Conservation (phyloP, 345 rosid genomes). For the Brassica cretica region DNA sequence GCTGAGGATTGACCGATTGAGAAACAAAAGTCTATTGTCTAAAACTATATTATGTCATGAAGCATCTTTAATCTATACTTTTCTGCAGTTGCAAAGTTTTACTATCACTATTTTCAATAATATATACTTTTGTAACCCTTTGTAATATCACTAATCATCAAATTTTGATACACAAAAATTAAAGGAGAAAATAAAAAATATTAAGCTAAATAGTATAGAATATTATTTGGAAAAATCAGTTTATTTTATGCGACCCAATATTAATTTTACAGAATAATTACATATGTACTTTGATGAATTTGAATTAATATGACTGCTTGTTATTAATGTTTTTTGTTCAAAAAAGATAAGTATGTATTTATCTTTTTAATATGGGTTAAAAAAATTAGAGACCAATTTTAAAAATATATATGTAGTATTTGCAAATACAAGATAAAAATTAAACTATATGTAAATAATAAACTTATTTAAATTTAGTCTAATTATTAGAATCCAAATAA, state of each 20-base stretch:
- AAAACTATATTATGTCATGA: not conserved
- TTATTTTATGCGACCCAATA: not conserved
- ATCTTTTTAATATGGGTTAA: not conserved
- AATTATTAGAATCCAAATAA: not conserved
- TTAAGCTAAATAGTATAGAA: not conserved
- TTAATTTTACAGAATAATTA: not conserved
- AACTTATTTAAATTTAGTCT: not conserved
- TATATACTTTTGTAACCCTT: not conserved
- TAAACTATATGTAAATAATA: too few species aligned
- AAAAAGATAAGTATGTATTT: not conserved
- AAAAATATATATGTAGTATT: not conserved
- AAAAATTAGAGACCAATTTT: not conserved
- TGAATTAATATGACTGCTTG: not conserved
- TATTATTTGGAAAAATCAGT: not conserved
- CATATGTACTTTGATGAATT: not conserved
- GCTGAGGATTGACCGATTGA: conserved; percentile 7
- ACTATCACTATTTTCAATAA: not conserved
- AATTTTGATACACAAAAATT: not conserved
- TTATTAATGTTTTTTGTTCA: too few species aligned
- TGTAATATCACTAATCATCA: not conserved
- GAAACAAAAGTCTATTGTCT: conserved; percentile 17
- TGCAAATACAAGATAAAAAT: not conserved
- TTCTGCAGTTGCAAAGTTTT: not conserved
- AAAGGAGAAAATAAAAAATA: not conserved
- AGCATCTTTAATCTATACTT: not conserved